phyloP scores from a whole-genome alignment of 164 flowering plant genomes.

The Magnolia officinalis region DNA sequence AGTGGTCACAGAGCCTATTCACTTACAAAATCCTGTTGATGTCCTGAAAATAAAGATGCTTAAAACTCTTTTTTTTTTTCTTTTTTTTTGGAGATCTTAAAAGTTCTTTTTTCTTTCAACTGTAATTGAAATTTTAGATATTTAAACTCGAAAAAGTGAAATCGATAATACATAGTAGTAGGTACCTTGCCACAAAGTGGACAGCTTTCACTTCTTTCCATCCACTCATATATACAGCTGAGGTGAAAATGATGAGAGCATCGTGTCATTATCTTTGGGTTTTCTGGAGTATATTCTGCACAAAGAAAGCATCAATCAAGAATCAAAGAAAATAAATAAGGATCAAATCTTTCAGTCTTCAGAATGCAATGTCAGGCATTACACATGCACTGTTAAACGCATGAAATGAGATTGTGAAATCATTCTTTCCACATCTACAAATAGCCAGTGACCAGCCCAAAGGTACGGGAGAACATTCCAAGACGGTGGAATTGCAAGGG shows the following conservation, averaged over 20 bases:
- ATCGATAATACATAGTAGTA: background rate
- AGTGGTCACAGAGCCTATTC: too few species aligned
- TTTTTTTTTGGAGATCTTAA: background rate
- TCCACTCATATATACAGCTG: slow-evolving; percentile 73
- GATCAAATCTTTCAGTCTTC: background rate
- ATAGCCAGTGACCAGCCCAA: background rate
- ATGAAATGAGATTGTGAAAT: too few species aligned
- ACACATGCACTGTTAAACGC: background rate
- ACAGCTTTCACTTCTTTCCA: slow-evolving; percentile 80
- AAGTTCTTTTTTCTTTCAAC: background rate
- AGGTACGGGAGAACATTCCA: background rate
- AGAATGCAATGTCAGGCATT: background rate
- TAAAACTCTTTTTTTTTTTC: too few species aligned
- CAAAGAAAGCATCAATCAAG: background rate
- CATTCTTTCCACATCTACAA: background rate
- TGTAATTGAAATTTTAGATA: background rate
- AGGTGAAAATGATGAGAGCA: slow-evolving; percentile 82
- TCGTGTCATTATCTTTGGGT: slow-evolving; percentile 54
- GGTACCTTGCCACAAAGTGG: slow-evolving; percentile 82
- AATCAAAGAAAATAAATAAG: slow-evolving; percentile 1
- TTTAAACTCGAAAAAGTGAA: background rate
- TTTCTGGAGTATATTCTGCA: slow-evolving; percentile 73
- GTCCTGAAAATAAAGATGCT: too few species aligned
- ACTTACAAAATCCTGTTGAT: too few species aligned
- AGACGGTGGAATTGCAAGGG: background rate